phyloP scores from a whole-genome alignment of 2,329 filamentous ascomycete species.

The Daldinia sp. region DNA sequence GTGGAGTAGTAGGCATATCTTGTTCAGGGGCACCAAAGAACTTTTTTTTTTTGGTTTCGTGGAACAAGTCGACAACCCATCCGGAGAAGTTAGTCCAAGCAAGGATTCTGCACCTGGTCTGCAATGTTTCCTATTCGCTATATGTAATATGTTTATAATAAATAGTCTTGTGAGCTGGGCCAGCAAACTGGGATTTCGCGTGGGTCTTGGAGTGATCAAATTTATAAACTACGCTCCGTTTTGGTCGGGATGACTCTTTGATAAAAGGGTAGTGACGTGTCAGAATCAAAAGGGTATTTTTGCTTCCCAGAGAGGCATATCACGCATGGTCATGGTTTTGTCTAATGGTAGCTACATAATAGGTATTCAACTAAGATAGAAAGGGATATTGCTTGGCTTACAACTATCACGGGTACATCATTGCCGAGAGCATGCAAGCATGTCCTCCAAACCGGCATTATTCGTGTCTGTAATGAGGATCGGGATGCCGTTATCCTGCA shows the following conservation, averaged over 20 bases:
- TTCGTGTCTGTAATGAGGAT: background rate
- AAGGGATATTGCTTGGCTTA: background rate
- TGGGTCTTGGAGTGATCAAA: background rate
- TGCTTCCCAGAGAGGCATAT: constrained; percentile 17
- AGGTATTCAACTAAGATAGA: background rate
- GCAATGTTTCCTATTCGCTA: background rate
- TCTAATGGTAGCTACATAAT: constrained; percentile 5
- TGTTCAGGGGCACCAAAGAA: background rate
- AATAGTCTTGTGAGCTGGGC: constrained; percentile 1
- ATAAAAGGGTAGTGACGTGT: constrained; percentile 17
- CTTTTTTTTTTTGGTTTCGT: background rate
- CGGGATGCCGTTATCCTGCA: constrained; percentile 3
- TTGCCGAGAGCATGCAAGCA: background rate
- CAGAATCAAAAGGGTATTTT: constrained; percentile 8
- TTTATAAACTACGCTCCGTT: background rate
- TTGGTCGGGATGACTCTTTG: constrained; percentile 6
- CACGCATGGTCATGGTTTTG: background rate
- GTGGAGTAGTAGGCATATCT: constrained; percentile 10
- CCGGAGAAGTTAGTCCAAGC: constrained; percentile 3
- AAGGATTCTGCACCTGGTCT: background rate
- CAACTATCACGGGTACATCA: background rate
- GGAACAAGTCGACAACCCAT: constrained; percentile 8
- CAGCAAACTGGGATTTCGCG: background rate
- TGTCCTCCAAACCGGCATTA: background rate
- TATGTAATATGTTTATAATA: background rate